Base-by-base conservation (phyloP, 257 asterid genomes). In the Solanum piurae region DNA sequence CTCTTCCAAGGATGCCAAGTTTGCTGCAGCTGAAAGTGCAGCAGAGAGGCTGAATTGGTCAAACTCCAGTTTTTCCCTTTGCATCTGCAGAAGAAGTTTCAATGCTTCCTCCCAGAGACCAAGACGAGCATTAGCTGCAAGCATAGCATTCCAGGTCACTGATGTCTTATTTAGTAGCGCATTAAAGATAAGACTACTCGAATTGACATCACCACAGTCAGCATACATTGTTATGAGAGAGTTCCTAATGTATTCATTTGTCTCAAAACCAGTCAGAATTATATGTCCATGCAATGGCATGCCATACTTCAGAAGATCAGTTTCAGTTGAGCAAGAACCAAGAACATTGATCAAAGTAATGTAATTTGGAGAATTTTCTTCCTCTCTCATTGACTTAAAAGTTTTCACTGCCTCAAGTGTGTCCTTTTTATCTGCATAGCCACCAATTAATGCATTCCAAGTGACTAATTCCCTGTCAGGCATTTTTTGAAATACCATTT, bases 221-320 rank as follows among this genome's bases (percentile, higher is more conserved):
- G 97, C 98, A 88, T 96, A 96, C 98, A 96, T 94, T 38, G 98
- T 89, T 80, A 96, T 95, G 76, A 96, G 94, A 23, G 98, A 94
- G 92, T 94, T 96, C 89, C 89, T 93, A 34, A 93, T 95, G n/a
- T 93, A 96, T 58, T 88, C 96, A 90, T 96, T 92, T 31, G 94
- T 90, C 80, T 89, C 96, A 83, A 91, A 91, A 69, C 98, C 98
- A 86, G 87, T 86, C 83, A 88, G 36, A 71, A 94, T 31, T 85
- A 92, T 89, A 90, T 92, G 88, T 1, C 96, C 96, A 83, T 96
- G 98, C 87, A 96, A 85, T 9, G 98, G 94, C 94, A 87, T 92
- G 86, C 98, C 99, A 23, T 91, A 88, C 34, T 85, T 92, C 85
- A 89, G 89, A 75, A 92, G 98, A 89, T 92, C 86, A 90, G 87